Evolutionary conservation across 179 eudicot genomes (phyloP), one percentile per base, ranked within the genome.

Genomic region (Camellia oleifera): DNA sequence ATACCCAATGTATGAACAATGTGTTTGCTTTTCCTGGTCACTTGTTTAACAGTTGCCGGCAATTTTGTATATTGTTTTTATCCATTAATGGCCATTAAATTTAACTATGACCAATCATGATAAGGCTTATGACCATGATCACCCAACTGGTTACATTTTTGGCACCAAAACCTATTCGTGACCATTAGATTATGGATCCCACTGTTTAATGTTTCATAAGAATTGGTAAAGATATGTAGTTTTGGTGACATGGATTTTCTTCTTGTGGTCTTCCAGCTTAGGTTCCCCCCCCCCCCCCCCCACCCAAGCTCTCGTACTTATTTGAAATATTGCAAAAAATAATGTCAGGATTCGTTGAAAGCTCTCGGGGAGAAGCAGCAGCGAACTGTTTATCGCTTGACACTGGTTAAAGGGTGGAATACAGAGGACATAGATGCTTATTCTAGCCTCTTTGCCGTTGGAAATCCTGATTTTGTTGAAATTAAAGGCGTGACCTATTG

Each of bases 401-500:
- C 98, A 26, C 85, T 97, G 72, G 98, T 97, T 42, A 97, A 97
- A 82, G 99, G 99, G 65, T 97, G 99, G 99, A 97, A 97, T 80
- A 88, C 93, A 12, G 99, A 97, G 86, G 99, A 97, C 68, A 78
- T 97, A 50, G 97, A 94, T 79, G 98, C 98, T 32, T 94, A 97
- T 90, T 97, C 81, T 82, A 88, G 85, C 81, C 97, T 97, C 46
- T 92, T 97, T 76, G 78, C 84, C 66, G 69, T 90, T 61, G 98
- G 99, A 68, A 85, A 84, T 81, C 99, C 99, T 14, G 98, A 97
- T 90, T 93, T 94, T 78, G 80, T 97, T 71, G 99, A 97, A 86
- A 97, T 97, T 78, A 94, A 94, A 89, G 99, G 99, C 64, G 99
- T 97, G 56, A 97, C 99, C 53, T 97, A 97, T 79, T 97, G 99